Base-by-base conservation (phyloP, 345 rosid species). In the Dipteronia dyeriana region DNA sequence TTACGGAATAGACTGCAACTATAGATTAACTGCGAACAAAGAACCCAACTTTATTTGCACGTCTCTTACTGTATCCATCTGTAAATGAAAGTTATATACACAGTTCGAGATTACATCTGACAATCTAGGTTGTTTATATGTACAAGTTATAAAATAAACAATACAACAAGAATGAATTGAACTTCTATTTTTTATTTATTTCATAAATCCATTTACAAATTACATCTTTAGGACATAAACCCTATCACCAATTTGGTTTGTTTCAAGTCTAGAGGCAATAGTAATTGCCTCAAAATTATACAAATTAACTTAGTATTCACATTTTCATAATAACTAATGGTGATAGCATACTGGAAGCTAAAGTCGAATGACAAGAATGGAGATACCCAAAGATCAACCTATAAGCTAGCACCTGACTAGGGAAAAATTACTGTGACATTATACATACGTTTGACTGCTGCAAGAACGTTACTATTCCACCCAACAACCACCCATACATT, bases 401-500 rank as follows among this genome's bases (percentile, higher is more conserved):
- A 93, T 75, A 95, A 82, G 87, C 96, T 92, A 54, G 97, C 85
- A 56, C 99, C 96, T 19, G 99, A 91, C 78, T 87, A 90, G 57
- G 99, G 99, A 81, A 90, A 94, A 31, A 93, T 73, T 73, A 89
- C 92, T 45, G 96, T 86, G 84, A 95, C 91, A 75, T 92, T 86
- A n/a, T 94, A 91, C 99, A 92, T 90, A 73, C 94, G 97, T 81
- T 90, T 91, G 34, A 85, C 95, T 3, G 87, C 87, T 73, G 97
- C 97, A 80, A 95, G 82, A 82, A 95, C 89, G 74, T 95, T 97
- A 53, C 94, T 91, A 85, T 95, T 93, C 97, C 99, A 93, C 26
- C 99, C 99, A 75, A 93, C 96, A 76, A 96, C 92, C 62, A 95
- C 93, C 99, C 99, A 93, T 53, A 90, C 98, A 79, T 93, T 97